Conservation (phyloP, 106 monocot species). For the Allium sativum region DNA sequence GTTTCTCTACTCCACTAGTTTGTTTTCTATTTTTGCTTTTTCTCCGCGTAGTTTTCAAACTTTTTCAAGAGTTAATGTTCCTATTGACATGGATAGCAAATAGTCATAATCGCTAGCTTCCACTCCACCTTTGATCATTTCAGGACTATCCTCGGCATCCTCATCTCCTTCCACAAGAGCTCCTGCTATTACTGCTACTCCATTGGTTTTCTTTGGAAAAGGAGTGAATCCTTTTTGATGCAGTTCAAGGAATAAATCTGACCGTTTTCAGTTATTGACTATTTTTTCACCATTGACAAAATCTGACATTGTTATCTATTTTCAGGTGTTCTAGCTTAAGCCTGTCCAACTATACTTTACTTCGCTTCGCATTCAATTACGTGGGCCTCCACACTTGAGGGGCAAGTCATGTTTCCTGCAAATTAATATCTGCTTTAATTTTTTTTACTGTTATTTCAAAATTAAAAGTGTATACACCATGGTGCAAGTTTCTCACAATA, state of each 20-base stretch:
- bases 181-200: slow-evolving; percentile 27
- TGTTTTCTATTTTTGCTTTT: slow-evolving; percentile 29
- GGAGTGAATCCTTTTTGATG: slow-evolving; percentile 76
- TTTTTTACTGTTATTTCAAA: too few relatives aligned
- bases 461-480: too few relatives aligned
- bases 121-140: slow-evolving; percentile 17
- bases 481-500: too few relatives aligned
- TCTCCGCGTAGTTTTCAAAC: slow-evolving; percentile 53
- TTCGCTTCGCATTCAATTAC: too few relatives aligned
- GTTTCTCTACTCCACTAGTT: slow-evolving; percentile 40
- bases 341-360: slow-evolving; percentile 41
- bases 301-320: slow-evolving; percentile 76
- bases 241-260: slow-evolving; percentile 63
- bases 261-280: slow-evolving; percentile 58
- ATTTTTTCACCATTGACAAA: slow-evolving; percentile 63
- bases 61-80: slow-evolving; percentile 72
- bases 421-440: too few relatives aligned
- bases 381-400: too few relatives aligned
- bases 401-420: too few relatives aligned
- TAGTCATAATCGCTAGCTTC: slow-evolving; percentile 60
- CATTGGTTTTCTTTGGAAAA: slow-evolving; percentile 57
- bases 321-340: slow-evolving; percentile 63
- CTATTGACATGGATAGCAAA: slow-evolving; percentile 69
- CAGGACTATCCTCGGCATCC: slow-evolving; percentile 19
- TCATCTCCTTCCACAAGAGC: slow-evolving; percentile 30